Base-by-base conservation (phyloP, 345 rosid genomes). In the Citrus australasica region DNA sequence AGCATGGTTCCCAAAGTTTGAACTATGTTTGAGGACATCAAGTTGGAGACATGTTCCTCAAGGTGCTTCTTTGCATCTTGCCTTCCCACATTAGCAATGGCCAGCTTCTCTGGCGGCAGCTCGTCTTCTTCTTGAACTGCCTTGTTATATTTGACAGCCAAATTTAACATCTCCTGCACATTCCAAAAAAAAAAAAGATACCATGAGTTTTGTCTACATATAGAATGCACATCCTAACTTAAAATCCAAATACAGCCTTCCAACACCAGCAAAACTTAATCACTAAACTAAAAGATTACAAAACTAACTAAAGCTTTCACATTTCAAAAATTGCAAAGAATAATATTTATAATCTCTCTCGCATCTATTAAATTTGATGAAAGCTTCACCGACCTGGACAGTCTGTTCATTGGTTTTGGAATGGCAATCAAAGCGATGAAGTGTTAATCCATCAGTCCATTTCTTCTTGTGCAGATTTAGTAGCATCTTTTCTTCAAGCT, bases 1-100 rank as follows among this genome's bases (percentile, higher is more conserved):
- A 96, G 95, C 98, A 96, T 96, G 60, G 98, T 94, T 67, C 99
- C 98, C 77, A 96, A 80, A 60, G 99, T 96, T 84, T 96, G 99
- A 35, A 94, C 94, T 58, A 94, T 96, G 92, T 96, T 96, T 68
- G 98, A 90, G n/a, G 99, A 96, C 99, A 96, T 96, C 80, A 96
- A 73, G 86, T 96, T 90, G 28, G 99, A 90, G 71, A 94, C 94
- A 59, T 96, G 97, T 69, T 96, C 99, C 84, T 94, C 98, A 32
- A 96, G 93, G 84, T 96, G 98, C 88, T 96, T 96, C 88, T 96
- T 96, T 16, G 98, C 98, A 69, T 96, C 99, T 84, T 96, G 99
- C 85, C 98, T 90, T 80, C 99, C 99, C 48, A 94, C 98, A 64
- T 96, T 92, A 9, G 93, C 97, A 7, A 94, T 96, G 1, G 98